phyloP scores from a whole-genome alignment of 331 rosid species.

The Arachis monticola region DNA sequence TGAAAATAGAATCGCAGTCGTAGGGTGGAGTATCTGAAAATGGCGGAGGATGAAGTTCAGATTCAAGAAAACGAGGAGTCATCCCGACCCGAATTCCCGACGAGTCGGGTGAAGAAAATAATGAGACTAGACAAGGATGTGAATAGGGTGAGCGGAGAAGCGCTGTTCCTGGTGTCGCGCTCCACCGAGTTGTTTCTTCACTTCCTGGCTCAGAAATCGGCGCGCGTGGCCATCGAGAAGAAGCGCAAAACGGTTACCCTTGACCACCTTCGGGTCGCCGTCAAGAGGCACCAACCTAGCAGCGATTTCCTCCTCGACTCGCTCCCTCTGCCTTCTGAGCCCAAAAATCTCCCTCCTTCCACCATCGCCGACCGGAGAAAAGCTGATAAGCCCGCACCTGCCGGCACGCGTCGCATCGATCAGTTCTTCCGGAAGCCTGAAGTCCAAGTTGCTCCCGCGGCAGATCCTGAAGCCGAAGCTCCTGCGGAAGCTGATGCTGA shows the following conservation, averaged over 20 bases:
- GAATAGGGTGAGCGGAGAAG: conserved; percentile 73
- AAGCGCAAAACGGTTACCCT: conserved; percentile 84
- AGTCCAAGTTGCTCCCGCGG: not conserved
- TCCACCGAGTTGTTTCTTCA: conserved; percentile 82
- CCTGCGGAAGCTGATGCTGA: not conserved
- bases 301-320: conserved; percentile 85
- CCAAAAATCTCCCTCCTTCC: conserved; percentile 28
- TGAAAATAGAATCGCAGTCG: not conserved
- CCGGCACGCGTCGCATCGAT: conserved; percentile 79
- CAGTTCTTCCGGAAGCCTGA: conserved; percentile 57
- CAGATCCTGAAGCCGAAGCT: not conserved
- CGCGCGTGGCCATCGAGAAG: conserved; percentile 63
- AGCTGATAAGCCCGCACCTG: conserved; percentile 47
- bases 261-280: conserved; percentile 66
- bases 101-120: conserved; percentile 75
- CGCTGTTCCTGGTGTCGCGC: conserved; percentile 66
- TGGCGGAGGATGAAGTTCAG: conserved; percentile 52
- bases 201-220: conserved; percentile 75
- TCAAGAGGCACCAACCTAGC: conserved; percentile 74
- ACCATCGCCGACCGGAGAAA: conserved; percentile 39
- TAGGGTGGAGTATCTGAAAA: not conserved
- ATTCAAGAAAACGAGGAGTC: conserved; percentile 17
- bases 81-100: conserved; percentile 61
- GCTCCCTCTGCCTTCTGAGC: conserved; percentile 59
- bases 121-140: conserved; percentile 76